Evolutionary conservation across 2,329 filamentous ascomycete genomes (phyloP).

Genomic region (Diaporthe sp.): DNA sequence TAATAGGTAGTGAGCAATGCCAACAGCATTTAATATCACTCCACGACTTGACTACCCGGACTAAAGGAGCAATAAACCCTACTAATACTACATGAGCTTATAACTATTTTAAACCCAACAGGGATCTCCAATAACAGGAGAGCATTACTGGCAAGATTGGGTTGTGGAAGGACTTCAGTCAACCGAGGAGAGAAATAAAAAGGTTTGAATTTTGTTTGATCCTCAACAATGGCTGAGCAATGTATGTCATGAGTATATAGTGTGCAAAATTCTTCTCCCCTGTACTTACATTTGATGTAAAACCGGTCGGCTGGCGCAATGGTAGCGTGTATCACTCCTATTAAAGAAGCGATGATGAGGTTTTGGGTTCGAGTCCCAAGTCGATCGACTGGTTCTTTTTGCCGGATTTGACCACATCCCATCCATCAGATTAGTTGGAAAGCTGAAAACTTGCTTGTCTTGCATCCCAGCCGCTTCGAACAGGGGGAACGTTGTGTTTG

Average conservation of each 20-base stretch:
- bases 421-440: not conserved
- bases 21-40: not conserved
- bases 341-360: slow-evolving; percentile 4
- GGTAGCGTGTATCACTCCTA: slow-evolving; percentile 32
- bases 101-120: not conserved
- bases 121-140: not conserved
- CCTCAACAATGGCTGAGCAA: not conserved
- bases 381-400: slow-evolving; percentile 7
- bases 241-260: not conserved
- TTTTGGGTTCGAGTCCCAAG: slow-evolving; percentile 33
- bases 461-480: not conserved
- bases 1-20: not conserved
- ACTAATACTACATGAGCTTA: not conserved
- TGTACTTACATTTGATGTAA: not conserved
- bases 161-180: too few species aligned
- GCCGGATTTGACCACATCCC: too few species aligned
- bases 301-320: slow-evolving; percentile 24
- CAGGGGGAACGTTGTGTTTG: not conserved
- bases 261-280: rapidly evolving
- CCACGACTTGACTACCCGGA: not conserved
- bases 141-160: too few species aligned
- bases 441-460: not conserved
- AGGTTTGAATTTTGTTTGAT: not conserved
- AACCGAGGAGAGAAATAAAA: not conserved
- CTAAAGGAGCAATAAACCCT: not conserved